Evolutionary conservation across 768 basidiomycete species (phyloP), one percentile per base, ranked within the genome.

Genomic region (Trametes sanguinea): DNA sequence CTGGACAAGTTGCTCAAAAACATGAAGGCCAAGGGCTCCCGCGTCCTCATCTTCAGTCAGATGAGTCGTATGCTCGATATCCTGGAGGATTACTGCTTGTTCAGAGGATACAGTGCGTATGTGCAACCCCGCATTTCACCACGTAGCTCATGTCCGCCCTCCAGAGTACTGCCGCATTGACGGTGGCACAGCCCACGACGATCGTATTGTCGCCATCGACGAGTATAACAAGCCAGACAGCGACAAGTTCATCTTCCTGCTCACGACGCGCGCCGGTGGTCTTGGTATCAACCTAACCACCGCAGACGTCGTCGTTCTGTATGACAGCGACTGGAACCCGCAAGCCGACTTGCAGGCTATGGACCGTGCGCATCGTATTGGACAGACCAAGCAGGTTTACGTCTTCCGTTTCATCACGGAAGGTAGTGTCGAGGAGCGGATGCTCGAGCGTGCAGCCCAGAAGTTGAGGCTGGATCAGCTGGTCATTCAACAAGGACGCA

Each of bases 31-130:
- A 95, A 95, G 73, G 95, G 94, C n/a, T 96, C 94, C 2, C 85
- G 96, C 7, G 92, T 95, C 3, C 84, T 98, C 66, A 97, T 99
- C 63, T 99, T 99, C 80, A 96, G 94, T 68, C 97, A 98, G 75
- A 98, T 99, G 97, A 95, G 93, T 76, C 89, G 97, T n/a, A 92
- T 98, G 60, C 81, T 98, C 51, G 97, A 99, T 74, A 98, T 99
- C 61, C 75, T 99, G 47, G 96, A 98, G 72, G 96, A 98, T 71
- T 98, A 95, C 74, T 98, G 95, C 74, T 78, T 96, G 62, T 99
- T 98, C 80, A 80, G 95, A 48, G 77, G 77, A 58, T 95, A 90
- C 76, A 88, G 96, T 97, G 69, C 54, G 93, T 79, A 6, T 54
- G 22, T 22, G 22, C 22, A 22, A 22, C 22, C 22, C 22, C 22